Evolutionary conservation across 2,329 filamentous ascomycete species (phyloP).

Genomic region (Colletotrichum spinosum): DNA sequence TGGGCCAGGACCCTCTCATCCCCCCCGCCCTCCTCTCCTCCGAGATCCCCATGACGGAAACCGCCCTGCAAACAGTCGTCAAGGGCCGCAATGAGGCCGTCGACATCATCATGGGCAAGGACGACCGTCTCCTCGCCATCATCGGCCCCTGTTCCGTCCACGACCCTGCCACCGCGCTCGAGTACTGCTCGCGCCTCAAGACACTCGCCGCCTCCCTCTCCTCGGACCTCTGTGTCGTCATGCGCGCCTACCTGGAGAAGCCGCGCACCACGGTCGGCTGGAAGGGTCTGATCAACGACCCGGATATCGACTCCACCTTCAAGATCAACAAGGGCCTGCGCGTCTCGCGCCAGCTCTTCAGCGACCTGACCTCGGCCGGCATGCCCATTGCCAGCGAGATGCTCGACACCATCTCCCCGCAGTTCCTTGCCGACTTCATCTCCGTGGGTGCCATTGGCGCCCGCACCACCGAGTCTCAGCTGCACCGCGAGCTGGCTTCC

Average conservation of each 20-base stretch:
- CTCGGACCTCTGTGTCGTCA: constrained; percentile 89
- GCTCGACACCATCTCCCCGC: constrained; percentile 98
- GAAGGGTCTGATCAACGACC: constrained; percentile 99
- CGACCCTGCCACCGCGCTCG: constrained; percentile 87
- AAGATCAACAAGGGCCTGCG: constrained; percentile 99
- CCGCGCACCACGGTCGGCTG: constrained; percentile 97
- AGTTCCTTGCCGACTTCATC: constrained; percentile 96
- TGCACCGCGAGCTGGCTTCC: constrained; percentile 95
- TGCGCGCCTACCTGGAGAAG: constrained; percentile 99
- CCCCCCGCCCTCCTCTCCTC: constrained; percentile 87
- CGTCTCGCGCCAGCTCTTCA: constrained; percentile 92
- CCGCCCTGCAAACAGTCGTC: constrained; percentile 75
- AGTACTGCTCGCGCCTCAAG: constrained; percentile 87
- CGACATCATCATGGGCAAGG: constrained; percentile 80
- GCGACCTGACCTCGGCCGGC: constrained; percentile 85
- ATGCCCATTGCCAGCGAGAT: constrained; percentile 98
- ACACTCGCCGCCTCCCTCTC: constrained; percentile 82
- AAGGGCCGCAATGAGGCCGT: constrained; percentile 76
- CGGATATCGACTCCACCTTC: constrained; percentile 96
- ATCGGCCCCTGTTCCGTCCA: constrained; percentile 98
- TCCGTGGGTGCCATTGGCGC: constrained; percentile 96
- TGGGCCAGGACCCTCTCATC: constrained; percentile 94
- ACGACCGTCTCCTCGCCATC: constrained; percentile 92
- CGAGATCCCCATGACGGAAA: constrained; percentile 80
- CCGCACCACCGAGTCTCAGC: constrained; percentile 94